Conservation (phyloP, 768 basidiomycete genomes). For the Boletales sp. region DNA sequence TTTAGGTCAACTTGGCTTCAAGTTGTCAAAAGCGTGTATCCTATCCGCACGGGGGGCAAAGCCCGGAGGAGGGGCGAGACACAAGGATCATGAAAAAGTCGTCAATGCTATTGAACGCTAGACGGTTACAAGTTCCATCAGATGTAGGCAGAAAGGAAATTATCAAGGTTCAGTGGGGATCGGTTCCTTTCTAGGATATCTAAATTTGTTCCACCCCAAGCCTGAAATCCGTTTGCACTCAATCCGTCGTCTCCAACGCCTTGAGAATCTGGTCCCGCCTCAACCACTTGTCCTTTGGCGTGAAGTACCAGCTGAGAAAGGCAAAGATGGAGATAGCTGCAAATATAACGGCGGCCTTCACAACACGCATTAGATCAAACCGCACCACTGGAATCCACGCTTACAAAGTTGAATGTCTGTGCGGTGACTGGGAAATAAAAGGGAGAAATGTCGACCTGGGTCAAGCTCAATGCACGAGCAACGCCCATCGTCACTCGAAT, state of each 20-base stretch:
- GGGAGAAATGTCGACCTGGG: constrained; percentile 73
- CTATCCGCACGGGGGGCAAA: too few species aligned
- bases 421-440: constrained; percentile 82
- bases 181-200: not conserved
- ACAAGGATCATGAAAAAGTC: too few species aligned
- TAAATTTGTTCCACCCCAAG: not conserved
- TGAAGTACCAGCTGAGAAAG: constrained; percentile 72
- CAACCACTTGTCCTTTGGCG: constrained; percentile 79
- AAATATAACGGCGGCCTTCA: constrained; percentile 74
- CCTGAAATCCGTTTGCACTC: not conserved
- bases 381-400: constrained; percentile 25
- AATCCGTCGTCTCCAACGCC: constrained; percentile 36
- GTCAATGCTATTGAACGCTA: constrained; percentile 7
- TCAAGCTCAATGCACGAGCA: constrained; percentile 3
- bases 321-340: constrained; percentile 77
- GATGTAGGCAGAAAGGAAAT: constrained; percentile 40
- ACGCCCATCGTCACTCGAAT: not conserved
- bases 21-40: too few species aligned
- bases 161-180: too few species aligned
- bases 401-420: constrained; percentile 80
- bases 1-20: constrained; percentile 4
- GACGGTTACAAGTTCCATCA: constrained; percentile 92
- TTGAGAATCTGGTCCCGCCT: constrained; percentile 57
- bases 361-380: constrained; percentile 9
- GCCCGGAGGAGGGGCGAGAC: too few species aligned